Percentiles rank a stretch among this genome's conserved stretches.
Evolutionary conservation across 2,329 filamentous ascomycete species (phyloP).

Genomic region (Nemania abortiva): DNA sequence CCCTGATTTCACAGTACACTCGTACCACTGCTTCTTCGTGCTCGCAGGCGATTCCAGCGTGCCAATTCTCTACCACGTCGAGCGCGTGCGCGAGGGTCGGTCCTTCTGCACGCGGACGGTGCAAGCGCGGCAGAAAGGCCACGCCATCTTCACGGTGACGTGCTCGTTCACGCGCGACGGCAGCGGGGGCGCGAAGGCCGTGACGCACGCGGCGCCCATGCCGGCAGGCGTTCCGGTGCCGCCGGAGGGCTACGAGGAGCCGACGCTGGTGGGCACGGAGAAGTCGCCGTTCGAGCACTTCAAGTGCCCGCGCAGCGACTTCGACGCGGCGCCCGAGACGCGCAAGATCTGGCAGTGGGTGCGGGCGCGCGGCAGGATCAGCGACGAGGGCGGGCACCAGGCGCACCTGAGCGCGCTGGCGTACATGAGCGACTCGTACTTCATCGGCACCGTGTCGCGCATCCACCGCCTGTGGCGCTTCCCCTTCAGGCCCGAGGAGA

Average conservation of each 20-base stretch:
- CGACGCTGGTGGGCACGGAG: conserved; percentile 58
- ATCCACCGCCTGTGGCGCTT: conserved; percentile 86
- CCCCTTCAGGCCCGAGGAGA: conserved; percentile 65
- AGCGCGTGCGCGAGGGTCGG: conserved; percentile 89
- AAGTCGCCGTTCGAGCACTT: conserved; percentile 62
- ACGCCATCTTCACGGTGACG: conserved; percentile 94
- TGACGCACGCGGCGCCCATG: conserved; percentile 75
- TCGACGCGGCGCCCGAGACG: conserved; percentile 65
- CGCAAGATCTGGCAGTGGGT: conserved; percentile 80
- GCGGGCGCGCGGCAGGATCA: conserved; percentile 79
- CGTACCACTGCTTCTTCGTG: conserved; percentile 99
- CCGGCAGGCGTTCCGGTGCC: conserved; percentile 59
- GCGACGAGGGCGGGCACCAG: conserved; percentile 76
- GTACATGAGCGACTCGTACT: conserved; percentile 93
- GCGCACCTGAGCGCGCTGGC: conserved; percentile 90
- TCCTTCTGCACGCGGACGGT: conserved; percentile 94
- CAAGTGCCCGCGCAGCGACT: conserved; percentile 44
- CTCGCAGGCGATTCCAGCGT: conserved; percentile 87
- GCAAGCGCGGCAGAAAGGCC: conserved; percentile 90
- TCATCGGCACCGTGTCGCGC: conserved; percentile 88
- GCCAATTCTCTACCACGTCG: conserved; percentile 94
- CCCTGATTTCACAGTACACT: conserved; percentile 84
- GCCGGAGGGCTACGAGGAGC: conserved; percentile 58
- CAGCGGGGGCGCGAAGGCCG: conserved; percentile 62
- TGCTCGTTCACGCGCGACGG: conserved; percentile 84